Conservation (phyloP, 148 eudicot genomes). For the Vaccinium corymbosum region DNA sequence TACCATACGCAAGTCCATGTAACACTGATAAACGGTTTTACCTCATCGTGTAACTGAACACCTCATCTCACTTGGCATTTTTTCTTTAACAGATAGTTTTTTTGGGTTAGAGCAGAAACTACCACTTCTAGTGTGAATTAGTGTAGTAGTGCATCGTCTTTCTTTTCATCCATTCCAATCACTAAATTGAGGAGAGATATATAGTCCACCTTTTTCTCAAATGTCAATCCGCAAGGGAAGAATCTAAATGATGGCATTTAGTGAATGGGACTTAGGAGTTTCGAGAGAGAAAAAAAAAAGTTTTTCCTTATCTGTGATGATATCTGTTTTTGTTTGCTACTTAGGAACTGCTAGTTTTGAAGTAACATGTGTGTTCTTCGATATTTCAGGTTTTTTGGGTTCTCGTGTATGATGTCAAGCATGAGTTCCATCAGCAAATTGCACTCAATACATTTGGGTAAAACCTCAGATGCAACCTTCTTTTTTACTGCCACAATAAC, state of each 20-base stretch:
- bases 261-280: neutral
- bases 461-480: neutral
- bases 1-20: neutral
- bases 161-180: neutral
- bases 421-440: conserved; percentile 12
- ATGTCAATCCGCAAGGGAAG: neutral
- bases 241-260: neutral
- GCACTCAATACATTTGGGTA: neutral
- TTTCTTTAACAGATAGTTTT: neutral
- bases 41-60: neutral
- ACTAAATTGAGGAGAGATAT: conserved; percentile 1
- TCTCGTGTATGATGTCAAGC: conserved; percentile 22
- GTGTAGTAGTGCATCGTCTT: neutral
- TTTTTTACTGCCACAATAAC: neutral
- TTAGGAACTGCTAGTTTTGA: neutral
- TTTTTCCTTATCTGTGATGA: neutral
- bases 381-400: conserved; percentile 30
- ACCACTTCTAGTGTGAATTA: neutral
- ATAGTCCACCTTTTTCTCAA: neutral
- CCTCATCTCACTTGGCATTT: neutral
- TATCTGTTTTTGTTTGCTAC: neutral
- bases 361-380: neutral
- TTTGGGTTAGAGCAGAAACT: neutral
- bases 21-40: neutral
- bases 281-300: neutral